phyloP scores from a whole-genome alignment of 2,329 filamentous ascomycete species.

The Bipolaris cookei region DNA sequence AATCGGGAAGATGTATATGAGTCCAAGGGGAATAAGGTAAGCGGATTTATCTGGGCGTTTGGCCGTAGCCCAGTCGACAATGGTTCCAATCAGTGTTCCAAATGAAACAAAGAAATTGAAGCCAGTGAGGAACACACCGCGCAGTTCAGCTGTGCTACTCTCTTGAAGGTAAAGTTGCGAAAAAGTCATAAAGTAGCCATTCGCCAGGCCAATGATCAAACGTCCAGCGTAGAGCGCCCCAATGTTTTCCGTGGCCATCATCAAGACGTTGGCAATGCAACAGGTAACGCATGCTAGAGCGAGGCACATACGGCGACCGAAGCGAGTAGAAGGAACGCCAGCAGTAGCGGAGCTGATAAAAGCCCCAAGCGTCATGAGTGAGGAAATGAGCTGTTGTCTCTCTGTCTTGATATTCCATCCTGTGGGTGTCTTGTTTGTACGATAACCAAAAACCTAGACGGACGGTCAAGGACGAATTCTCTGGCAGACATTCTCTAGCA shows the following conservation, averaged over 20 bases:
- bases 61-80: constrained; percentile 60
- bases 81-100: constrained; percentile 54
- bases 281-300: constrained; percentile 59
- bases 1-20: constrained; percentile 58
- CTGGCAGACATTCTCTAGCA: too few species aligned
- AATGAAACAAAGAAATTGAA: constrained; percentile 59
- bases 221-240: constrained; percentile 62
- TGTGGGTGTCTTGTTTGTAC: constrained; percentile 35
- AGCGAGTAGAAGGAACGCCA: constrained; percentile 48
- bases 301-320: constrained; percentile 56
- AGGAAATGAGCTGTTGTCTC: constrained; percentile 55
- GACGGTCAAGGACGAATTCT: background rate
- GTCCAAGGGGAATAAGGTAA: constrained; percentile 58
- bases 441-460: constrained; percentile 41
- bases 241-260: constrained; percentile 63
- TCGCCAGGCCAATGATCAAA: constrained; percentile 62
- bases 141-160: constrained; percentile 57
- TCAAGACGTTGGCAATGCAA: constrained; percentile 60
- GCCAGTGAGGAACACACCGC: constrained; percentile 56
- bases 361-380: constrained; percentile 56
- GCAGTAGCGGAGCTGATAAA: constrained; percentile 52
- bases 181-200: constrained; percentile 64
- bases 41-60: constrained; percentile 41
- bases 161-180: constrained; percentile 60
- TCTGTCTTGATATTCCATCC: constrained; percentile 54